These are phyloP conservation scores for Trypanosoma melophagium DNA, from an alignment of 208 protist species.

Conservation along the genomic window DNA sequence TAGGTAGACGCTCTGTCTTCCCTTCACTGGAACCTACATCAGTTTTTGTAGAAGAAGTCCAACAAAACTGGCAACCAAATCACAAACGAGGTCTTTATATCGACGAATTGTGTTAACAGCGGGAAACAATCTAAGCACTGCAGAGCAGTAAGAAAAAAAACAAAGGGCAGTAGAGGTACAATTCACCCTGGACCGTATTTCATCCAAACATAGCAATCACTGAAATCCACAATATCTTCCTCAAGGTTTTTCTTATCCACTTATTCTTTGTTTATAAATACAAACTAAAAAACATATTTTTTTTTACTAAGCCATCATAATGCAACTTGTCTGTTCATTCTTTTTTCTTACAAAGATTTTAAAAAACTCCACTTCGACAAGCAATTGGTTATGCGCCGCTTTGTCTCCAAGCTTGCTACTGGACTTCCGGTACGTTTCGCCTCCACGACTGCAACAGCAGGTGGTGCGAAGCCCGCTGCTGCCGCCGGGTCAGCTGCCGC, in stretches of 20 bases:
- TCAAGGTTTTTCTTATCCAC: conserved; percentile 6
- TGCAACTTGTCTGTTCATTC: not conserved
- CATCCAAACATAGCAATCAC: conserved; percentile 13
- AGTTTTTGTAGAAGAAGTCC: conserved; percentile 64
- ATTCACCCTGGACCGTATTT: not conserved
- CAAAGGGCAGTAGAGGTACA: not conserved
- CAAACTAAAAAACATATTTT: not conserved
- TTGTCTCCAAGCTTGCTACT: conserved; percentile 44
- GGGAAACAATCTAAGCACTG: not conserved
- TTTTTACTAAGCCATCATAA: too few relatives aligned
- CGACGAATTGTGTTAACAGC: not conserved
- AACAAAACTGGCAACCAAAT: conserved; percentile 62
- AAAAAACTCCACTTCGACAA: not conserved
- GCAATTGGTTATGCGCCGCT: conserved; percentile 51
- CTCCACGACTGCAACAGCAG: conserved; percentile 27
- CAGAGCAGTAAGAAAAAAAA: not conserved
- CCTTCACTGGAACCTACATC: conserved; percentile 64
- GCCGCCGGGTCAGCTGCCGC: conserved; percentile 25
- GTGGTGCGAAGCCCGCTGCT: conserved; percentile 29
- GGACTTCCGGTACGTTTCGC: conserved; percentile 45
- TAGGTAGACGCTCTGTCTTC: conserved; percentile 64
- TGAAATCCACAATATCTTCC: conserved; percentile 12
- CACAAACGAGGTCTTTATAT: conserved; percentile 14
- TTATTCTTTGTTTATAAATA: conserved; percentile 1
- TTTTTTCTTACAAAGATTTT: conserved; percentile 10